A percentile compares a stretch with the other conserved stretches of the same genome.
Conservation (phyloP, 257 asterid species). For the Solanum verrucosum region DNA sequence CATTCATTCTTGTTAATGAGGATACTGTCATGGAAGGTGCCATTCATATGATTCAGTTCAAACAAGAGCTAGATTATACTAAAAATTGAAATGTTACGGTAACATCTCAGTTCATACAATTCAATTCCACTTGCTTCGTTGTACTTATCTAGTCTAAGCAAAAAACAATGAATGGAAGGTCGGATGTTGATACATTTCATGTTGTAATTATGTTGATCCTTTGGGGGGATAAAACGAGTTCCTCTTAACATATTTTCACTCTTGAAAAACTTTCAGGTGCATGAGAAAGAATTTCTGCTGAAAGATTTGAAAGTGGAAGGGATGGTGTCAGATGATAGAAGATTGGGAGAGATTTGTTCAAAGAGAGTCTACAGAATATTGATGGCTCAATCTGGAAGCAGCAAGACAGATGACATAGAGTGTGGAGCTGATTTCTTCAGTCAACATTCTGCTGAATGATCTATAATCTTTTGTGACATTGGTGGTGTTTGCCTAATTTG, state of each 20-base stretch:
- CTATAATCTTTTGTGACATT: not conserved
- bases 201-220: not conserved
- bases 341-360: slow-evolving; percentile 86
- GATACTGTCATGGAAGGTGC: not conserved
- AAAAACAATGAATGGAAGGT: not conserved
- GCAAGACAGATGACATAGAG: slow-evolving; percentile 82
- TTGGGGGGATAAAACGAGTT: not conserved
- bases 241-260: not conserved
- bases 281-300: slow-evolving; percentile 85
- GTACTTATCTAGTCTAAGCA: not conserved
- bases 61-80: not conserved
- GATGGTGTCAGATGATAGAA: slow-evolving; percentile 62
- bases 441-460: slow-evolving; percentile 10
- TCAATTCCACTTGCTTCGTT: not conserved
- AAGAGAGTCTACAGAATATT: slow-evolving; percentile 84
- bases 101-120: not conserved
- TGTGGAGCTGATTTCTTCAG: slow-evolving; percentile 83
- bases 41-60: not conserved
- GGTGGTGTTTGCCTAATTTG: not conserved
- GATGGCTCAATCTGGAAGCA: slow-evolving; percentile 78
- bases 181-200: not conserved
- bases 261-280: slow-evolving; percentile 43
- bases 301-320: slow-evolving; percentile 67
- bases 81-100: not conserved
- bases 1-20: not conserved